These are phyloP conservation scores for Phyllosticta capitalensis DNA, from an alignment of 2,329 filamentous ascomycete genomes.

Conservation along the genomic window DNA sequence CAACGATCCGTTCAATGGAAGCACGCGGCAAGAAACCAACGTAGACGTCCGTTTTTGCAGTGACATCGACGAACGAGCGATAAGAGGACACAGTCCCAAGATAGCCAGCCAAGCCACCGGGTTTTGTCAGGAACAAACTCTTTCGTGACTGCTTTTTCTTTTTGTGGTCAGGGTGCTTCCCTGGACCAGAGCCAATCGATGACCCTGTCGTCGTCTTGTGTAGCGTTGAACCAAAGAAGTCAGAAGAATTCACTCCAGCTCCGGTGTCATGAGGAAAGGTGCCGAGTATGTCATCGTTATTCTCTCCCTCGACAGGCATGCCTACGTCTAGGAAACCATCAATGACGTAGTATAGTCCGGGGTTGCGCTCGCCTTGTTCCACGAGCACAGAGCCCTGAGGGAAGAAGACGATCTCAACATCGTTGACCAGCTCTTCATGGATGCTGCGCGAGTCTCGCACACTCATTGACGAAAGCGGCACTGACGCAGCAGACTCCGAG, in stretches of 20 bases:
- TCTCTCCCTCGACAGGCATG: conserved; percentile 61
- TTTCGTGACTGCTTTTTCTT: conserved; percentile 49
- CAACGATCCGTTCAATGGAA: conserved; percentile 83
- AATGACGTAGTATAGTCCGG: conserved; percentile 92
- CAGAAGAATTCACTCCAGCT: conserved; percentile 23
- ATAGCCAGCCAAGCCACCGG: conserved; percentile 88
- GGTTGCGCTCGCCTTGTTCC: conserved; percentile 94
- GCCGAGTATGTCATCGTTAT: conserved; percentile 36
- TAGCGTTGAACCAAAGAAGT: conserved; percentile 17
- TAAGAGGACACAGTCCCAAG: conserved; percentile 91
- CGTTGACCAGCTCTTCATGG: conserved; percentile 72
- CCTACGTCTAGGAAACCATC: conserved; percentile 95
- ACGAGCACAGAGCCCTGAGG: conserved; percentile 89
- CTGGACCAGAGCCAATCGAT: conserved; percentile 12
- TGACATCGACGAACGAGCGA: conserved; percentile 90
- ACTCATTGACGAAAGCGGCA: conserved; percentile 38
- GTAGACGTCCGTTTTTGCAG: conserved; percentile 96
- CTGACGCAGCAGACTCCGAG: conserved; percentile 66
- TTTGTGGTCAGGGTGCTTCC: conserved; percentile 17
- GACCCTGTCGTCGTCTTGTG: conserved; percentile 20
- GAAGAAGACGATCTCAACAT: conserved; percentile 96
- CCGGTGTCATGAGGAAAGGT: conserved; percentile 24
- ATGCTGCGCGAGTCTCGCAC: conserved; percentile 37
- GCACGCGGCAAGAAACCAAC: conserved; percentile 85
- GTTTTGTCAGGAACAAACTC: conserved; percentile 85